Evolutionary conservation across 2,329 filamentous ascomycete genomes (phyloP).

Genomic region (Penicillium sp.): DNA sequence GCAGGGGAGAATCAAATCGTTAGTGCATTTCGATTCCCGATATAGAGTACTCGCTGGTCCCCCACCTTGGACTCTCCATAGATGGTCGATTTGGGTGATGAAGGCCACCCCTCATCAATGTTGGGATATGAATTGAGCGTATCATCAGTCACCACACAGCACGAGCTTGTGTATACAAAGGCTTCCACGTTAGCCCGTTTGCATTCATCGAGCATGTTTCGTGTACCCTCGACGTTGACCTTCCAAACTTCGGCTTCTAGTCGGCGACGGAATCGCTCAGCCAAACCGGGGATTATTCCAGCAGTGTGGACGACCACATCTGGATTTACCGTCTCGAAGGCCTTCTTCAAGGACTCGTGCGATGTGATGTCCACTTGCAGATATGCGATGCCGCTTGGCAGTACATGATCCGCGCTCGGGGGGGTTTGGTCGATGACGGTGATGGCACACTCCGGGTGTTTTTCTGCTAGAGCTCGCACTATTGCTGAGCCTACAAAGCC

Average conservation of each 20-base stretch:
- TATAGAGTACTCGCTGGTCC: not conserved
- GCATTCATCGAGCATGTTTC: slow-evolving; percentile 53
- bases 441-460: slow-evolving; percentile 38
- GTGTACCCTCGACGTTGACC: slow-evolving; percentile 58
- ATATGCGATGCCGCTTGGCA: slow-evolving; percentile 28
- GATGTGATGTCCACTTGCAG: slow-evolving; percentile 39
- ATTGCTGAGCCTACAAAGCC: slow-evolving; percentile 45
- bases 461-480: slow-evolving; percentile 38
- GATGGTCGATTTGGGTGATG: slow-evolving; percentile 39
- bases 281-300: slow-evolving; percentile 45
- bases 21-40: not conserved
- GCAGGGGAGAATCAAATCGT: not conserved
- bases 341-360: slow-evolving; percentile 26
- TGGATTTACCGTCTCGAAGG: slow-evolving; percentile 45
- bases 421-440: slow-evolving; percentile 39
- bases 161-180: slow-evolving; percentile 59
- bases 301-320: slow-evolving; percentile 58
- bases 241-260: slow-evolving; percentile 45
- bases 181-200: slow-evolving; percentile 47
- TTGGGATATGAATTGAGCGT: slow-evolving; percentile 37
- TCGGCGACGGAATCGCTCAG: slow-evolving; percentile 39
- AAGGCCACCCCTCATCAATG: slow-evolving; percentile 44
- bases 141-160: slow-evolving; percentile 57
- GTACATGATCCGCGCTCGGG: slow-evolving; percentile 28
- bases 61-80: slow-evolving; percentile 48